These are phyloP conservation scores for Fraxinus xanthoxyloides DNA, from an alignment of 305 asterid species.

Conservation along the genomic window DNA sequence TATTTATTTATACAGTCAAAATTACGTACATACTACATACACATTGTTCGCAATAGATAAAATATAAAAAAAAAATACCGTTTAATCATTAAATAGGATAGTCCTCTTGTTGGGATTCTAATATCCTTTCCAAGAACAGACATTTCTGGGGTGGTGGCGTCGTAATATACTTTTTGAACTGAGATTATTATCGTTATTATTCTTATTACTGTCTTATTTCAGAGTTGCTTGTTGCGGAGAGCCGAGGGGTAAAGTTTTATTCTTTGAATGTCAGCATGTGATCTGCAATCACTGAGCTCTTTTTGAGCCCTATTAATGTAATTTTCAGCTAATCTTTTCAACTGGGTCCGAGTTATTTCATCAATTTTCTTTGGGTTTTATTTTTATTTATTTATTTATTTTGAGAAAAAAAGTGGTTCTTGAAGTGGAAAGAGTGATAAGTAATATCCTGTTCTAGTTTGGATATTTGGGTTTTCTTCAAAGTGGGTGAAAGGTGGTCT, in stretches of 20 bases:
- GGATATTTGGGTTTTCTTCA: conserved; percentile 28
- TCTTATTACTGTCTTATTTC: conserved; percentile 24
- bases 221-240: conserved; percentile 31
- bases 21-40: not conserved
- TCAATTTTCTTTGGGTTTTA: conserved; percentile 22
- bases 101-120: conserved; percentile 38
- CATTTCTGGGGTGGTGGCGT: conserved; percentile 30
- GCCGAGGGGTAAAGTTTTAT: conserved; percentile 23
- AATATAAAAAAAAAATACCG: not conserved
- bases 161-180: conserved; percentile 14
- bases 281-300: conserved; percentile 38
- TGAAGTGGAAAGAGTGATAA: conserved; percentile 17
- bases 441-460: conserved; percentile 10
- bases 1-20: not conserved
- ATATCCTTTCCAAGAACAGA: conserved; percentile 35
- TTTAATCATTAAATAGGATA: conserved; percentile 4
- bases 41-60: not conserved
- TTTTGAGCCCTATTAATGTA: conserved; percentile 29
- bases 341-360: conserved; percentile 33
- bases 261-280: conserved; percentile 43
- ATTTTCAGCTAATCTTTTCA: conserved; percentile 27
- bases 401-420: conserved; percentile 24
- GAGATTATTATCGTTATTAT: conserved; percentile 14
- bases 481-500: conserved; percentile 19
- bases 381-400: conserved; percentile 1